phyloP scores from a whole-genome alignment of 768 basidiomycete genomes.

The Symmetrospora coprosmae region DNA sequence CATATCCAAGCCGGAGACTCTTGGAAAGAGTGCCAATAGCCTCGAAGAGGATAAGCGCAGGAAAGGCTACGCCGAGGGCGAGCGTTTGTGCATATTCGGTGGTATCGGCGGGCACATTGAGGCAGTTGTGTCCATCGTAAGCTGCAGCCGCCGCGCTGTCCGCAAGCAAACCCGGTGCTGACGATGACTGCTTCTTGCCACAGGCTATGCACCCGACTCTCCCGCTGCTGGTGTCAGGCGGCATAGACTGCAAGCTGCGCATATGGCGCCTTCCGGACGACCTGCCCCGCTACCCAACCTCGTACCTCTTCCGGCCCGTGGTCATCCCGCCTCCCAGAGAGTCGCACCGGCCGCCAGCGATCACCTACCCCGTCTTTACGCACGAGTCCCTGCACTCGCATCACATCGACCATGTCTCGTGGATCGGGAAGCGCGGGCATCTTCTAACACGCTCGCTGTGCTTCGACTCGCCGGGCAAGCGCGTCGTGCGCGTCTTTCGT shows the following conservation, averaged over 20 bases:
- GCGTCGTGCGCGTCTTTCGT: background rate
- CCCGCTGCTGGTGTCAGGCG: background rate
- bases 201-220: conserved; percentile 7
- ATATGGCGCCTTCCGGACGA: conserved; percentile 1
- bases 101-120: conserved; percentile 11
- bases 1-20: conserved; percentile 4
- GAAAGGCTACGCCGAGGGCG: conserved; percentile 12
- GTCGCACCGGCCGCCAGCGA: background rate
- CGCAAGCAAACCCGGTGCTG: background rate
- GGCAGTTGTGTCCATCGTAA: conserved; percentile 14
- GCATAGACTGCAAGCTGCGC: conserved; percentile 14
- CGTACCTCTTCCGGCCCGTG: background rate
- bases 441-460: conserved; percentile 6
- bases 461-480: conserved; percentile 1
- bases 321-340: background rate
- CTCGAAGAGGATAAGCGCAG: conserved; percentile 7
- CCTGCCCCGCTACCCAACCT: background rate
- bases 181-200: background rate
- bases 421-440: conserved; percentile 3
- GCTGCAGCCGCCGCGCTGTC: background rate
- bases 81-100: background rate
- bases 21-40: background rate
- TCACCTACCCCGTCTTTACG: conserved; percentile 1
- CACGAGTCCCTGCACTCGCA: conserved; percentile 21
- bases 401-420: conserved; percentile 23